Percentiles rank a stretch among this genome's conserved stretches.
These are phyloP conservation scores for Komagataella mondaviorum DNA, from an alignment of 805 yeast species.

Conservation along the genomic window DNA sequence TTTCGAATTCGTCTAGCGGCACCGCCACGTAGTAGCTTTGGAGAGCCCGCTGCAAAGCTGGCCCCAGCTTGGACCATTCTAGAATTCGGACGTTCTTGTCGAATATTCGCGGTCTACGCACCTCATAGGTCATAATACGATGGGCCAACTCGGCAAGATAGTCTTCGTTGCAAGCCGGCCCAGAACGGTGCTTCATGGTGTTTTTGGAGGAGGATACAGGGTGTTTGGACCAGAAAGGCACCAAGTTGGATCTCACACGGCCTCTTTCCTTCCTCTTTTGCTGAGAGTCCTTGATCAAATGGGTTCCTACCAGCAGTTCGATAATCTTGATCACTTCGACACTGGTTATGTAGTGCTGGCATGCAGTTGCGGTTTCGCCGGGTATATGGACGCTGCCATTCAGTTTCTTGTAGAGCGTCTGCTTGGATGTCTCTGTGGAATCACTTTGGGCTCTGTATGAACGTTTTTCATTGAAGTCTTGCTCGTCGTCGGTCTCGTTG, in stretches of 20 bases:
- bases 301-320: slow-evolving; percentile 43
- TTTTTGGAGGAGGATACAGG: slow-evolving; percentile 35
- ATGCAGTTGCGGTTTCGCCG: not conserved
- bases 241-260: slow-evolving; percentile 51
- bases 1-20: not conserved
- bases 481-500: slow-evolving; percentile 9
- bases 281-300: slow-evolving; percentile 23
- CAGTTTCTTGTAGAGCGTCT: slow-evolving; percentile 1
- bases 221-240: slow-evolving; percentile 53
- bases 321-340: slow-evolving; percentile 58
- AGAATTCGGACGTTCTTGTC: slow-evolving; percentile 55
- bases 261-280: slow-evolving; percentile 52
- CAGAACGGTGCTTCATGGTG: slow-evolving; percentile 4
- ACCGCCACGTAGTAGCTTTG: slow-evolving; percentile 49
- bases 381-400: slow-evolving; percentile 1
- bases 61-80: slow-evolving; percentile 44
- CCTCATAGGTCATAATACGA: slow-evolving; percentile 50
- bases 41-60: slow-evolving; percentile 49
- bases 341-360: slow-evolving; percentile 41
- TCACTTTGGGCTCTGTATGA: not conserved
- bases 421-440: not conserved
- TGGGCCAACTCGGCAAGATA: slow-evolving; percentile 43
- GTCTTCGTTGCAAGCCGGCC: slow-evolving; percentile 9
- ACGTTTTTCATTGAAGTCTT: slow-evolving; percentile 7
- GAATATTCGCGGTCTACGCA: slow-evolving; percentile 53